phyloP scores from a whole-genome alignment of 1,139 yeast genomes.

The Kodamaea ohmeri region DNA sequence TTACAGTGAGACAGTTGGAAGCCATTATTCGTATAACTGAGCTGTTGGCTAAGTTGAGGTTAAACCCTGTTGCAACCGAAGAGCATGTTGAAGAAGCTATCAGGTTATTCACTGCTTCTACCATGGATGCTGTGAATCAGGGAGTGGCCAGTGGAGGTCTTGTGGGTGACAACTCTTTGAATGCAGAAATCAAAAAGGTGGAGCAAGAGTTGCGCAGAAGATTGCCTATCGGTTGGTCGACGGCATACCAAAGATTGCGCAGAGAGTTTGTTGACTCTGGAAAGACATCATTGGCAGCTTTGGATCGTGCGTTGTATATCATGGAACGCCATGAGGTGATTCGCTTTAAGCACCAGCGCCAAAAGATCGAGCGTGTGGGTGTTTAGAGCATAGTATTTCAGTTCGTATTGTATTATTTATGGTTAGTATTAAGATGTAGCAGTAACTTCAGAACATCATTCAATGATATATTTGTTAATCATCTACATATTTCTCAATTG shows the following conservation, averaged over 20 bases:
- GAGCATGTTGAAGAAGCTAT: slow-evolving; percentile 96
- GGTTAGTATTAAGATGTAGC: neutral
- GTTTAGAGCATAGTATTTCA: slow-evolving; percentile 35
- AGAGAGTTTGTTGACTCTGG: slow-evolving; percentile 80
- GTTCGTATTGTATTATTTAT: slow-evolving; percentile 12
- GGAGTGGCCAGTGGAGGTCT: slow-evolving; percentile 53
- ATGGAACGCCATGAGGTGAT: slow-evolving; percentile 85
- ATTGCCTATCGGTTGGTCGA: slow-evolving; percentile 95
- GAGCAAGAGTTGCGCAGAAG: slow-evolving; percentile 86
- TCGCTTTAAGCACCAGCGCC: slow-evolving; percentile 85
- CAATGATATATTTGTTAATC: too few species aligned
- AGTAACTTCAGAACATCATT: too few species aligned
- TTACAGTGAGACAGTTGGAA: slow-evolving; percentile 95
- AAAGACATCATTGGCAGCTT: slow-evolving; percentile 63
- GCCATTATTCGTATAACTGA: slow-evolving; percentile 97
- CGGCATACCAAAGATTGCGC: slow-evolving; percentile 79
- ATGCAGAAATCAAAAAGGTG: slow-evolving; percentile 70
- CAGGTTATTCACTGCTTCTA: slow-evolving; percentile 89
- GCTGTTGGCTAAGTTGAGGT: slow-evolving; percentile 81
- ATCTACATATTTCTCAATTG: too few species aligned
- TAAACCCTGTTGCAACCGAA: slow-evolving; percentile 81
- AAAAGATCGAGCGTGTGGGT: slow-evolving; percentile 78
- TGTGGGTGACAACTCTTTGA: slow-evolving; percentile 50
- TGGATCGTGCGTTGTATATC: slow-evolving; percentile 79
- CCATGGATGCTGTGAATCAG: slow-evolving; percentile 96